These are phyloP conservation scores for Sclerotinia sclerotiorum DNA, from an alignment of 2,329 filamentous ascomycete species.

Conservation along the genomic window DNA sequence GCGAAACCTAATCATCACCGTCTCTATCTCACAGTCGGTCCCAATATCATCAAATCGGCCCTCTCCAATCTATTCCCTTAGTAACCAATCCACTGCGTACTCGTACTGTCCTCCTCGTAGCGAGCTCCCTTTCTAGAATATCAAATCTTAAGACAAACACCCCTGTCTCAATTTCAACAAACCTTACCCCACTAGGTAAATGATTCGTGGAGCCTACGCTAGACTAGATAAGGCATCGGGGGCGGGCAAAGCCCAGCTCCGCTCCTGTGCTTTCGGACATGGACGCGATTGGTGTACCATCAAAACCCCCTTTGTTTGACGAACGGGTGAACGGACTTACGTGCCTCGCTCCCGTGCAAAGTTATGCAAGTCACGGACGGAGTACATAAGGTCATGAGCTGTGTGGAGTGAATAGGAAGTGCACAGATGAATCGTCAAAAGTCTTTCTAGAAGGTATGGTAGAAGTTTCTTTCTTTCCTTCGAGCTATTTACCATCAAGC, in stretches of 20 bases:
- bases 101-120: not conserved
- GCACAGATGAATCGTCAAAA: not conserved
- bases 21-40: not conserved
- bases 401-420: not conserved
- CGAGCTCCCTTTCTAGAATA: constrained; percentile 8
- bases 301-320: not conserved
- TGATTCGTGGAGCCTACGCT: not conserved
- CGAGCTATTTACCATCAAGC: too few relatives aligned
- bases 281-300: not conserved
- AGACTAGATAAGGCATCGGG: not conserved
- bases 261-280: not conserved
- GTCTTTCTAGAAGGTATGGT: not conserved
- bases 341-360: not conserved
- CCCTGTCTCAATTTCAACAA: constrained; percentile 4
- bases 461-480: not conserved
- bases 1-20: not conserved
- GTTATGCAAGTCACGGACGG: not conserved
- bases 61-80: too few relatives aligned
- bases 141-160: not conserved
- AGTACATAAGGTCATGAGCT: not conserved
- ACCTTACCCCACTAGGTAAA: not conserved
- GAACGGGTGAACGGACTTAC: too few relatives aligned
- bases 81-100: not conserved
- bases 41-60: not conserved
- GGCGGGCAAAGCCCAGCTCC: not conserved